Percentiles rank a stretch among this genome's conserved stretches.
Conservation (phyloP, 768 basidiomycete species). For the Trichaptum fuscoviolaceum region DNA sequence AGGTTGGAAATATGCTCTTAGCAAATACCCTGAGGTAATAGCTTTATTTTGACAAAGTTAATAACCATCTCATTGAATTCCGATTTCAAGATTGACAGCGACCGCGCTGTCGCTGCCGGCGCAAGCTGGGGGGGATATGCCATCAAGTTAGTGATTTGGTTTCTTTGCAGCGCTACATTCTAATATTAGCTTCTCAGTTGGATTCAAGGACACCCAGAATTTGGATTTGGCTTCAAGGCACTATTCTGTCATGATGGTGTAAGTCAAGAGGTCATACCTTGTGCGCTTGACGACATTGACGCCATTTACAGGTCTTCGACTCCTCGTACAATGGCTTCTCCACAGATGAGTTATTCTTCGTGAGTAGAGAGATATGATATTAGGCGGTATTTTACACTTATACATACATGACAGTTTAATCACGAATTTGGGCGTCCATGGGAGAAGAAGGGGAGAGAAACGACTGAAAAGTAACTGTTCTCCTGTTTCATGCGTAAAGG, state of each 20-base stretch:
- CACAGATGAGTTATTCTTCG: constrained; percentile 91
- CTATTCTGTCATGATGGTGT: constrained; percentile 92
- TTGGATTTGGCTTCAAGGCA: constrained; percentile 84
- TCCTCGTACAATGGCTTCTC: constrained; percentile 75
- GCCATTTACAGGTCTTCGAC: constrained; percentile 57
- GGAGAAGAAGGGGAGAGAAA: constrained; percentile 50
- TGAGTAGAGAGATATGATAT: constrained; percentile 30
- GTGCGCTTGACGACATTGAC: constrained; percentile 1
- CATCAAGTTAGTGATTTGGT: constrained; percentile 55
- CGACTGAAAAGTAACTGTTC: constrained; percentile 49
- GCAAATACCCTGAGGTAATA: constrained; percentile 62
- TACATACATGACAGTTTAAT: constrained; percentile 52
- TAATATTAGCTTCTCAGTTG: constrained; percentile 46
- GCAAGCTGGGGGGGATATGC: constrained; percentile 87
- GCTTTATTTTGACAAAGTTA: constrained; percentile 1
- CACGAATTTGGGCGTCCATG: constrained; percentile 84
- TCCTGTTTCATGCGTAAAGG: background rate
- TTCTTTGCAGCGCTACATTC: background rate
- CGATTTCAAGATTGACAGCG: constrained; percentile 21
- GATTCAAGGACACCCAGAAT: constrained; percentile 94
- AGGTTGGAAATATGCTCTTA: constrained; percentile 68
- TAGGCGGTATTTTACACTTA: background rate
- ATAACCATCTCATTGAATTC: constrained; percentile 10
- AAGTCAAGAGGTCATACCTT: constrained; percentile 17
- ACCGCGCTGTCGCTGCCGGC: constrained; percentile 47